Base-by-base conservation (phyloP, 2,329 filamentous ascomycete species). In the Claviceps sp. region DNA sequence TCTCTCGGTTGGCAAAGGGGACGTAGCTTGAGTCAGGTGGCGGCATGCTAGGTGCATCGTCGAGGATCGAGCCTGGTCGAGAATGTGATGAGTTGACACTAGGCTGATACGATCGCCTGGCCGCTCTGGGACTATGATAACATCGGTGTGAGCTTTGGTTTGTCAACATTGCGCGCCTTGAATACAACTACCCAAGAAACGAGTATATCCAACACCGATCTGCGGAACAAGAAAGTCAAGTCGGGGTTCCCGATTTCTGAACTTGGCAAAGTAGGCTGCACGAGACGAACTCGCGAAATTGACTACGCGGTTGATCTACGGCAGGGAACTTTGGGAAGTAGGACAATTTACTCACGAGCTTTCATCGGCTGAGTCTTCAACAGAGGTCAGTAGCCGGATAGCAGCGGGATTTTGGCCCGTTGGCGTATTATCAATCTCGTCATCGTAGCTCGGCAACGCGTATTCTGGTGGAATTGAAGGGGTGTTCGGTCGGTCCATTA, bases 21-120 rank as follows among this genome's bases (percentile, higher is more conserved):
- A 75, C 63, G 60, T 85, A 88, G 5, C 81, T 76, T 1, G 77
- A 74, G 57, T 87, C 84, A 38, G 80, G 76, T 3, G 82, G 79
- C 5, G 75, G 75, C 63, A 85, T 81, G 55, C 73, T 70, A 2
- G 77, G 76, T 4, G 78, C 76, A 49, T 69, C 63, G 47, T 84
- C 82, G 51, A 75, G 66, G 53, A 80, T 71, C 8, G 77, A 80
- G 24, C 70, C 72, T 16, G 66, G 64, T 53, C 69, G 64, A 26
- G 73, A 71, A 53, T 67, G 67, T 14, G 64, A 67, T 11, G 77
- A 78, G 49, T 70, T 67, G 54, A 77, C 64, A 37, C 76, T 79
- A 2, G 76, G 70, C 55, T 78, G 75, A 58, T 80, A 80, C n/a
- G 71, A 67, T 55, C 67, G 68, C 49, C 71, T 67, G 14, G 66